phyloP scores from a whole-genome alignment of 768 basidiomycete genomes.

The Strobilomyces confusus region DNA sequence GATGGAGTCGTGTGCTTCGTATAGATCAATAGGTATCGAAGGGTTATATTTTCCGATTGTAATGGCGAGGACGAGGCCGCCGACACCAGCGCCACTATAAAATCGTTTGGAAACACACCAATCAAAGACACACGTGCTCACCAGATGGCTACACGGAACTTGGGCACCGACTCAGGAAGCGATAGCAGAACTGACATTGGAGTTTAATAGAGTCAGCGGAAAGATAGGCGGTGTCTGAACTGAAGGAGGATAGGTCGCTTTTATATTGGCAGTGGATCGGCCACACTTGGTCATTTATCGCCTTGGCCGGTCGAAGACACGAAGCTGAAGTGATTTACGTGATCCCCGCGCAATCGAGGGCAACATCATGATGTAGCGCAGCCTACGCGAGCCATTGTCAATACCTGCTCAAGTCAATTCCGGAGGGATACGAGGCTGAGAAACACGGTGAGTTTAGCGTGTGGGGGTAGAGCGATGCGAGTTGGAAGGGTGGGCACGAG shows the following conservation, averaged over 20 bases:
- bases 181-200: background rate
- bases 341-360: background rate
- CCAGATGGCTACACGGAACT: conserved; percentile 24
- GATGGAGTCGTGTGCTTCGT: conserved; percentile 43
- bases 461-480: too few species aligned
- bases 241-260: background rate
- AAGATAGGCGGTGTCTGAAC: background rate
- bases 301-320: too few species aligned
- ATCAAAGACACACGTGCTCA: background rate
- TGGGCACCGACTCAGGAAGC: background rate
- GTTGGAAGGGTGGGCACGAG: too few species aligned
- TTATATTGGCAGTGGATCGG: background rate
- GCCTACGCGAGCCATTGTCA: background rate
- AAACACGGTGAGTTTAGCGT: too few species aligned
- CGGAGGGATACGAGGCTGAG: too few species aligned
- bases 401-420: too few species aligned
- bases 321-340: background rate
- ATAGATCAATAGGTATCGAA: conserved; percentile 38
- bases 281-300: background rate
- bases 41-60: conserved; percentile 33
- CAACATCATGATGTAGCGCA: background rate
- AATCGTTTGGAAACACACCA: background rate
- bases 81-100: conserved; percentile 39
- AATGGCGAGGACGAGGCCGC: conserved; percentile 41
- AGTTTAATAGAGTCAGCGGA: background rate